Base-by-base conservation (phyloP, 2,329 filamentous ascomycete genomes). In the Fusarium sp. region DNA sequence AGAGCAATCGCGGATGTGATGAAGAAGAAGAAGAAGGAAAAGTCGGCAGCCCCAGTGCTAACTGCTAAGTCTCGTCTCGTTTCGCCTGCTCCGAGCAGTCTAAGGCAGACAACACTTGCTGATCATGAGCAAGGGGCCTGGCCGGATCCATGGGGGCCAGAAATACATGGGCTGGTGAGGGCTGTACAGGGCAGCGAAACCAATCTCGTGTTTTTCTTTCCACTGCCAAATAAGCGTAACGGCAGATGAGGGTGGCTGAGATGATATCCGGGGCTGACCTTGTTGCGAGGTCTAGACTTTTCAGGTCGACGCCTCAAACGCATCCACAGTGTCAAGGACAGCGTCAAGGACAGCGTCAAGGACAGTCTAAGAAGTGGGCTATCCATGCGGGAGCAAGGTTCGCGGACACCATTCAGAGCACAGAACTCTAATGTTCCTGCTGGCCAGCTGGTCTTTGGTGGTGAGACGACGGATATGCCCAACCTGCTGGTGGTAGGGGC, bases 211-310 rank as follows among this genome's bases (percentile, higher is more conserved):
- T 54, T 70, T 54, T 70, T 66, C 66, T 70, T 70, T 65, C 59
- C 52, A 64, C 31, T 51, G 28, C 20, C n/a, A 65, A 39, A 54
- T 70, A 70, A 69, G 70, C 57, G 69, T 68, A 69, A 70, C 70
- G 72, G 75, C 57, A 78, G 75, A 78, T 76, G 72, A 71, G 56
- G 63, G 75, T 77, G 75, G 76, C 76, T 76, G 68, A 75, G 73
- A 65, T 64, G 74, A 69, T 66, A 76, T 76, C 76, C 66, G 69
- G 76, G 75, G 76, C 75, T 77, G 73, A 76, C 72, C 68, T 56
- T 73, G 68, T 49, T 56, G 54, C 62, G 24, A 58, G 71, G 76
- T 75, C 76, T 66, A 70, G 76, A 77, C 73, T 71, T 54, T 48
- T 59, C 61, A 66, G 28, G 61, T 49, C 55, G 33, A 70, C 66